Evolutionary conservation across 768 basidiomycete genomes (phyloP).

Genomic region (Amanita molliuscula): DNA sequence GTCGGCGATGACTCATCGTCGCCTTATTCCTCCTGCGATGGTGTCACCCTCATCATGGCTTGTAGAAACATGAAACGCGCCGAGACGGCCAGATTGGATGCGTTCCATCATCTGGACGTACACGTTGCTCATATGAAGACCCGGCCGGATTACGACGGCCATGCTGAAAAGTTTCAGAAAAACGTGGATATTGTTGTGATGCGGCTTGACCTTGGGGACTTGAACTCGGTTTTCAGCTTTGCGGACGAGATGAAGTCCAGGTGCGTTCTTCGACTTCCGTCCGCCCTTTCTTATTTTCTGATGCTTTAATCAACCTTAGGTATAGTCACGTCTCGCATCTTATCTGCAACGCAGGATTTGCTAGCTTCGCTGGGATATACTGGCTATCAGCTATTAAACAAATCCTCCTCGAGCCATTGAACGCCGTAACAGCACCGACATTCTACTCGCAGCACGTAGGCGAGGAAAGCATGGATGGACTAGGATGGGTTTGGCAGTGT

Average conservation of each 20-base stretch:
- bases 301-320: slow-evolving; percentile 23
- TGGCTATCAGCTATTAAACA: slow-evolving; percentile 38
- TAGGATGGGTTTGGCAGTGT: slow-evolving; percentile 79
- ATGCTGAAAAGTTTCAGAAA: slow-evolving; percentile 46
- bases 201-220: slow-evolving; percentile 51
- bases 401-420: slow-evolving; percentile 32
- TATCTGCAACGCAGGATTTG: slow-evolving; percentile 72
- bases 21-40: slow-evolving; percentile 25
- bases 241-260: slow-evolving; percentile 38
- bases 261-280: slow-evolving; percentile 27
- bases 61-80: slow-evolving; percentile 63
- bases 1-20: slow-evolving; percentile 9
- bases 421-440: slow-evolving; percentile 39
- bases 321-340: slow-evolving; percentile 76
- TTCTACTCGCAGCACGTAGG: slow-evolving; percentile 52
- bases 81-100: slow-evolving; percentile 44
- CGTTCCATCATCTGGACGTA: slow-evolving; percentile 43
- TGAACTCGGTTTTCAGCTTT: slow-evolving; percentile 55
- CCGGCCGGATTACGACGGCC: slow-evolving; percentile 32
- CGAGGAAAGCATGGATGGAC: slow-evolving; percentile 51
- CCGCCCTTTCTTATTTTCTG: not conserved
- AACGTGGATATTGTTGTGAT: slow-evolving; percentile 53
- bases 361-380: slow-evolving; percentile 44
- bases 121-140: slow-evolving; percentile 31
- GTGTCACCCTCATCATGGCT: slow-evolving; percentile 70